phyloP scores from a whole-genome alignment of 2,329 filamentous ascomycete genomes.

The Chrysoporthe deuterocubensis region DNA sequence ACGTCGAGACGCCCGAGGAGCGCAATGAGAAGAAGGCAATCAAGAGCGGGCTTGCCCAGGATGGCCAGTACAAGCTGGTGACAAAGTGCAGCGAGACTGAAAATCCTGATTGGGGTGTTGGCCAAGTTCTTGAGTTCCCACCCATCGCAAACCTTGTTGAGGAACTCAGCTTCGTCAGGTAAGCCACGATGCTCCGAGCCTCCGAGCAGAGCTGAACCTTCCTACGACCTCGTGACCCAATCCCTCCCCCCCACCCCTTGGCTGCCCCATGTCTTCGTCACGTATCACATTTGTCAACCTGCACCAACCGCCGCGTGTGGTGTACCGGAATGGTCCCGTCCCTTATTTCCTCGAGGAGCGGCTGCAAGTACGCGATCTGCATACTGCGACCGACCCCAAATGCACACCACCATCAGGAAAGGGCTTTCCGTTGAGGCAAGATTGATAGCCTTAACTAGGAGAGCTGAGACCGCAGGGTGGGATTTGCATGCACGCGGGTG shows the following conservation, averaged over 20 bases:
- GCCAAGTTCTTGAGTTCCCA: slow-evolving; percentile 61
- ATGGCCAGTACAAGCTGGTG: slow-evolving; percentile 62
- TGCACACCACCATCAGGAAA: slow-evolving; percentile 9
- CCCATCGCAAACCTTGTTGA: slow-evolving; percentile 59
- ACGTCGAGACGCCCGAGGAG: slow-evolving; percentile 67
- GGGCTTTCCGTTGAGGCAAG: background rate
- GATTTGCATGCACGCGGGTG: slow-evolving; percentile 21
- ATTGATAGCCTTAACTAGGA: background rate
- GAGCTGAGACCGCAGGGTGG: background rate
- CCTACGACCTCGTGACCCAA: background rate
- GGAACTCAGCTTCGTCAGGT: slow-evolving; percentile 75
- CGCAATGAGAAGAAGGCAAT: slow-evolving; percentile 40
- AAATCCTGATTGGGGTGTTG: slow-evolving; percentile 65
- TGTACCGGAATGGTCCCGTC: slow-evolving; percentile 6
- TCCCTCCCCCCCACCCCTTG: slow-evolving; percentile 4
- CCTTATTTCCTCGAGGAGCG: slow-evolving; percentile 4
- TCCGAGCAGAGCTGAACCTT: slow-evolving; percentile 3
- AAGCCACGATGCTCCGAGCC: slow-evolving; percentile 39
- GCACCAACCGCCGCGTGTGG: slow-evolving; percentile 4
- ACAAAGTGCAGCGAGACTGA: slow-evolving; percentile 60
- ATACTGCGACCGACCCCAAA: slow-evolving; percentile 2
- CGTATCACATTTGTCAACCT: slow-evolving; percentile 8
- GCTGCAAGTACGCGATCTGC: slow-evolving; percentile 2
- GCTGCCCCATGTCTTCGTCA: slow-evolving; percentile 15
- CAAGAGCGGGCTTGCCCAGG: slow-evolving; percentile 53